Evolutionary conservation across 441 rosid genomes (phyloP).

Genomic region (Adansonia madagascariensis): DNA sequence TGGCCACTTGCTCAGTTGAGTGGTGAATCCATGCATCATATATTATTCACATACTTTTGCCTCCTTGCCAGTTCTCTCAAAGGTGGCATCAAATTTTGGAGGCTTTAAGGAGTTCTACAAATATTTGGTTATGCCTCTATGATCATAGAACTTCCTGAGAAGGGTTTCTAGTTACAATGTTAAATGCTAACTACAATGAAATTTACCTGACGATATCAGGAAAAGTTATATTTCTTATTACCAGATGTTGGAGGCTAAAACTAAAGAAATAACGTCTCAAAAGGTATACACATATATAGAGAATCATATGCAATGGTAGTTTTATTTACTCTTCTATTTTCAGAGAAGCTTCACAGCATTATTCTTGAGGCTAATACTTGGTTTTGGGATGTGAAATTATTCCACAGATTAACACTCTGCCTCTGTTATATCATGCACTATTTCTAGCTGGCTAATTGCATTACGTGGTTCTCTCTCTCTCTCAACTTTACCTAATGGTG

Average conservation of each 20-base stretch:
- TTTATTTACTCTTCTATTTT: not conserved
- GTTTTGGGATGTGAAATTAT: not conserved
- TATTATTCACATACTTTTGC: not conserved
- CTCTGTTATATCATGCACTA: not conserved
- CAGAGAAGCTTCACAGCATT: not conserved
- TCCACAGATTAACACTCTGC: not conserved
- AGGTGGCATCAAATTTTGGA: not conserved
- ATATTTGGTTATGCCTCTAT: slow-evolving; percentile 2
- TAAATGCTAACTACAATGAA: not conserved
- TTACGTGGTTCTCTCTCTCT: not conserved
- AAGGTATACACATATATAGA: not conserved
- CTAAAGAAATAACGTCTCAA: not conserved
- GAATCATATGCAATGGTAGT: not conserved
- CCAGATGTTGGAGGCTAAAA: not conserved
- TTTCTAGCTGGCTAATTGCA: not conserved
- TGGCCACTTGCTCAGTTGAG: not conserved
- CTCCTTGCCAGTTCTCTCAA: not conserved
- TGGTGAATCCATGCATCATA: not conserved
- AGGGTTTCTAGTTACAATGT: not conserved
- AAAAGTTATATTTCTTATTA: slow-evolving; percentile 6
- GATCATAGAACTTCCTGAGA: not conserved
- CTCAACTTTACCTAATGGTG: not conserved
- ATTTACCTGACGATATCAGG: not conserved
- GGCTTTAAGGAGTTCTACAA: not conserved
- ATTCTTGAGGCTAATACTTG: not conserved